These are phyloP conservation scores for Thalassia testudinum DNA, from an alignment of 116 monocot species.

Conservation along the genomic window DNA sequence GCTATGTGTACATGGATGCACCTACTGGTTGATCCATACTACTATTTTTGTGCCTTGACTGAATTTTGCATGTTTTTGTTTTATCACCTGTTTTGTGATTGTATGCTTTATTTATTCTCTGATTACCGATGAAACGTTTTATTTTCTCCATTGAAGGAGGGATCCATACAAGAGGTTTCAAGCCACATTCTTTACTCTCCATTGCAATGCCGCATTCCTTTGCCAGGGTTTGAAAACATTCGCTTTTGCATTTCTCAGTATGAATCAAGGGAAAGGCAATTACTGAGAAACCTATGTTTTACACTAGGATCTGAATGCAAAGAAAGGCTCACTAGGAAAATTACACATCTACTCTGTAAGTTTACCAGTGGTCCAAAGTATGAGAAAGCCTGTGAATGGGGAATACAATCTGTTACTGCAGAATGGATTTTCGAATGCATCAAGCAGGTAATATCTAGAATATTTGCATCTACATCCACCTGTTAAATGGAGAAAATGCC, in stretches of 20 bases:
- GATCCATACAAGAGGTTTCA: slow-evolving; percentile 56
- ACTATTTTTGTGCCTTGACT: too few relatives aligned
- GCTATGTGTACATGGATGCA: too few relatives aligned
- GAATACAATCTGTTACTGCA: slow-evolving; percentile 57
- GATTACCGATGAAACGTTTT: background rate
- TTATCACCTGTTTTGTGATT: background rate
- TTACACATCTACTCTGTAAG: slow-evolving; percentile 92
- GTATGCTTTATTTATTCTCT: too few relatives aligned
- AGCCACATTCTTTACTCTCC: slow-evolving; percentile 79
- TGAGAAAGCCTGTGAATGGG: slow-evolving; percentile 69
- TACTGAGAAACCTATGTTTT: slow-evolving; percentile 74
- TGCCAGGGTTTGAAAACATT: slow-evolving; percentile 65
- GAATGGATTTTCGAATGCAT: slow-evolving; percentile 91
- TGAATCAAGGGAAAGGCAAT: slow-evolving; percentile 65
- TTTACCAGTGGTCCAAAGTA: slow-evolving; percentile 83
- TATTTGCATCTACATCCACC: too few relatives aligned
- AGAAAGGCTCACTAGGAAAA: slow-evolving; percentile 53
- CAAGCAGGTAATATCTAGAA: slow-evolving; percentile 28
- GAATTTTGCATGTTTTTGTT: background rate
- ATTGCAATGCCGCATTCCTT: slow-evolving; percentile 57
- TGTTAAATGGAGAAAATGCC: too few relatives aligned
- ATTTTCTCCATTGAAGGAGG: slow-evolving; percentile 35
- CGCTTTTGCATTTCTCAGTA: slow-evolving; percentile 85
- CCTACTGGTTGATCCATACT: too few relatives aligned
- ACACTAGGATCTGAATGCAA: slow-evolving; percentile 72